Evolutionary conservation across 306 rosid genomes (phyloP), one percentile per base, ranked within the genome.

Genomic region (barrel medic (Medicago truncatula)): DNA sequence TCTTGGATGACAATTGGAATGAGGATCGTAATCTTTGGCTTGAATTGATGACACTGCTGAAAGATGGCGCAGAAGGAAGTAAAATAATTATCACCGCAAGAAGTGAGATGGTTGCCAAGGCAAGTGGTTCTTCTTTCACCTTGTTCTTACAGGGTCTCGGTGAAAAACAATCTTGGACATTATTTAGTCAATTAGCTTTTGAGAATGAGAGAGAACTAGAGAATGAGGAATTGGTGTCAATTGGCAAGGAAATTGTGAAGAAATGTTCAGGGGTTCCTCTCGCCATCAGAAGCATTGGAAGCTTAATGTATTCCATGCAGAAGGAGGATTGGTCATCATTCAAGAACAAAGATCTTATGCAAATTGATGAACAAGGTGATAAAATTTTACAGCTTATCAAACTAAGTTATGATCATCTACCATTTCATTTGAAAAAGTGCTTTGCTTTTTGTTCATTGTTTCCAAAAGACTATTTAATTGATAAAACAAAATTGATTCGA

Each of bases 241-340:
- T 74, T 57, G 79, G 71, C 13, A 59, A 43, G 41, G 68, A 73
- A 25, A 73, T 73, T 23, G 5, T 66, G 25, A 15, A 34, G 3
- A 67, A 15, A 4, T 80, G 83, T 25, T 25, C 0, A 0, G 79
- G 75, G 1, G 57, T 80, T n/a, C 75, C 83, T 7, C 57, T 80
- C 0, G 83, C 71, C 12, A 67, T 80, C 0, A 74, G 17, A 44
- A 39, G 21, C 13, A 50, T 67, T 9, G 83, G 77, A 57, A 34
- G 79, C 2, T 14, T 80, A 12, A 3, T 73, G 57, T 46, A 7
- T 11, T 66, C 53, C 0, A 23, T 11, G 67, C 4, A 9, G 56
- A 34, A 67, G 74, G 4, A 14, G 46, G 46, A 67, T 5, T 67
- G 70, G 79, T 5, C 12, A 9, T 12, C 9, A 3, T 64, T 73